Evolutionary conservation across 2,329 filamentous ascomycete species (phyloP), one percentile per base, ranked within the genome.

Genomic region (Golovinomyces cichoracearum): DNA sequence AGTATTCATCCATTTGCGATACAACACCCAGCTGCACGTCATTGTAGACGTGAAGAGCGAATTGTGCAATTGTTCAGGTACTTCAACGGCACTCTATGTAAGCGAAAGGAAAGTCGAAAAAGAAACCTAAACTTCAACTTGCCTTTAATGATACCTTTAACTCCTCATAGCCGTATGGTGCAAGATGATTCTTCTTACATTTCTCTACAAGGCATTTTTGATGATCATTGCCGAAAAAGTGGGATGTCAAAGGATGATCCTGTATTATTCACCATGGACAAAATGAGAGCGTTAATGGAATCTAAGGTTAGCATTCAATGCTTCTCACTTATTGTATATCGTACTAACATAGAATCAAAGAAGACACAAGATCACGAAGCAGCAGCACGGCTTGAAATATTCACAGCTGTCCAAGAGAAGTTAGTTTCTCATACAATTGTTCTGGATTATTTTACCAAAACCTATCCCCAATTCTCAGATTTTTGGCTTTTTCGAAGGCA

Each of bases 401-500:
- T 93, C 61, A 80, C 80, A 40, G 83, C 88, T 1, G 92, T 99
- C 54, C 86, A 94, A 63, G 81, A 92, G 62, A 88, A 86, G 61
- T 92, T 80, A 73, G 86, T 94, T 49, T 82, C 85, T 5, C 78
- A 78, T 51, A 84, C 76, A 2, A 68, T 95, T 51, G 78, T 80
- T 21, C 72, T 93, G 48, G 77, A 93, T 55, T 94, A 88, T 67
- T 94, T 94, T 73, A 82, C 86, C 60, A 70, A 73, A 55, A 82
- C 78, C 4, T 95, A 90, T 65, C 81, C 85, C 26, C 80, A 83
- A 53, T 98, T 83, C 63, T 76, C 82, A 42, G 86, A 94, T 58
- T 94, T 95, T 69, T 98, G 88, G 85, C 74, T 98, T 50, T 99
- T 99, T 83, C 82, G 90, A 51, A 79, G 86, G 51, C 86, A 93